These are phyloP conservation scores for Apiotrichum montevideense DNA, from an alignment of 1,284 basidiomycete species.

Conservation along the genomic window DNA sequence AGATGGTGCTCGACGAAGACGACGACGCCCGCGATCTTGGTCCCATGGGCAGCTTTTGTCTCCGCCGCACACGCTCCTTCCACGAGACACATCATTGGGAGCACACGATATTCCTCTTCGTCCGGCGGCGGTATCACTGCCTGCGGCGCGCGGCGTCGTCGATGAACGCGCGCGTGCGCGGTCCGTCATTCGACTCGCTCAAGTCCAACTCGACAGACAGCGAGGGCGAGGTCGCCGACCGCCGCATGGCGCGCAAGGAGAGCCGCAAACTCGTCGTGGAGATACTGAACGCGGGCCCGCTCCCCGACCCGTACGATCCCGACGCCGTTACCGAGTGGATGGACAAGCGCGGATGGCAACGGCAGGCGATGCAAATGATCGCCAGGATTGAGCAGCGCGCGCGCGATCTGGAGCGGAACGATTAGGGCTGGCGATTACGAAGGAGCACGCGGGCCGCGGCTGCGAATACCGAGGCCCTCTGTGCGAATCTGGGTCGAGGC, in stretches of 20 bases:
- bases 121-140: constrained; percentile 25
- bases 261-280: constrained; percentile 15
- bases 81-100: constrained; percentile 45
- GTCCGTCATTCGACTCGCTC: not conserved
- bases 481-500: no score
- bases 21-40: not conserved
- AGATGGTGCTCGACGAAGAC: not conserved
- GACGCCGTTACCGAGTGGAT: constrained; percentile 76
- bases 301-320: constrained; percentile 51
- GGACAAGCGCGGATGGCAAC: constrained; percentile 62
- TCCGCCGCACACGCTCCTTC: constrained; percentile 2
- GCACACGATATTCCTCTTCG: constrained; percentile 23
- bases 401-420: not conserved
- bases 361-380: not conserved
- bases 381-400: not conserved
- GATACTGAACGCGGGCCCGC: constrained; percentile 10
- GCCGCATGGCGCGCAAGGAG: not conserved
- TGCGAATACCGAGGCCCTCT: no score
- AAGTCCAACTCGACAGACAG: constrained; percentile 16
- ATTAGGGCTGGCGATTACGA: no score
- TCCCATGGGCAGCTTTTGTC: not conserved
- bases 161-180: not conserved
- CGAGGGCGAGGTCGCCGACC: constrained; percentile 15
- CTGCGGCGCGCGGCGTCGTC: constrained; percentile 23
- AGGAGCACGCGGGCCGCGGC: no score